Conservation (phyloP, 371 early-diverging fungal genomes). For the Mortierella sp. region DNA sequence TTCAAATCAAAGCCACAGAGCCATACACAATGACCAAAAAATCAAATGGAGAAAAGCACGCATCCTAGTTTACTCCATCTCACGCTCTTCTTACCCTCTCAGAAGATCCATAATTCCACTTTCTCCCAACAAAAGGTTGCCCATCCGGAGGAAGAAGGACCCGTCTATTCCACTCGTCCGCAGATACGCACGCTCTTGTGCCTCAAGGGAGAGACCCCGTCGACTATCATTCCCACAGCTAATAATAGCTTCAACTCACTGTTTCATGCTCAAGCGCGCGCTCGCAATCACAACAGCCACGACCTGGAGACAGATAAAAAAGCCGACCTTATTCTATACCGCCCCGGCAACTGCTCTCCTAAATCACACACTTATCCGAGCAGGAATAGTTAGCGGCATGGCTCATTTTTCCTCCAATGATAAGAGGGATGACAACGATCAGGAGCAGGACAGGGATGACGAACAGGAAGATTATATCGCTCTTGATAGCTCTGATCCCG, state of each 20-base stretch:
- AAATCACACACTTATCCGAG: not conserved
- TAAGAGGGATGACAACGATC: not conserved
- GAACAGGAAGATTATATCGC: conserved; percentile 26
- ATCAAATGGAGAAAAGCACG: not conserved
- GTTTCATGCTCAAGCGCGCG: not conserved
- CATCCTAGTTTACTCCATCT: not conserved
- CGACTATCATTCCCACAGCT: not conserved
- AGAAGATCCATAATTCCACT: not conserved
- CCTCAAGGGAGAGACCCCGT: not conserved
- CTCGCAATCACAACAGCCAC: not conserved
- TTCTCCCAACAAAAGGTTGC: not conserved
- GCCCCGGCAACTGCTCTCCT: not conserved
- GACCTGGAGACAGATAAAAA: not conserved
- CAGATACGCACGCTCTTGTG: no score
- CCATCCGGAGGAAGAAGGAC: no score
- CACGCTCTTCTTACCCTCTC: not conserved
- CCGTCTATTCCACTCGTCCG: no score
- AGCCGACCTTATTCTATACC: not conserved
- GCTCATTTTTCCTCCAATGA: not conserved
- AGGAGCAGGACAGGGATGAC: not conserved
- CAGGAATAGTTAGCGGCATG: not conserved
- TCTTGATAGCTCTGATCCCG: conserved; percentile 24
- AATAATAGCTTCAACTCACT: not conserved
- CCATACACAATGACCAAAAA: not conserved
- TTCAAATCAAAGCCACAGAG: not conserved